Conservation (phyloP, 805 yeast genomes). For the Yamadazyma ubonensis region DNA sequence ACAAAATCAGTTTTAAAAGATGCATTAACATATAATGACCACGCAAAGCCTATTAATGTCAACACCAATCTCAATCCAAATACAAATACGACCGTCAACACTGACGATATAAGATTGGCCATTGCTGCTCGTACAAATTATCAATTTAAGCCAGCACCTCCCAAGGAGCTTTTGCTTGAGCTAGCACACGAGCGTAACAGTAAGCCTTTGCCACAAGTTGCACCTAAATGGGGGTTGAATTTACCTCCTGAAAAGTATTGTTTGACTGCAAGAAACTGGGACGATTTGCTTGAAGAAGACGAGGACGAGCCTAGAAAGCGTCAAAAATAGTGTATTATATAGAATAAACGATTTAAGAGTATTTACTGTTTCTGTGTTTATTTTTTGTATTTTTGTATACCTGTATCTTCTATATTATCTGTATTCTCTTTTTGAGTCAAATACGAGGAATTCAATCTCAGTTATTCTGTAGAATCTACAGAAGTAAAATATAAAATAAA, state of each 20-base stretch:
- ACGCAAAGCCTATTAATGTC: slow-evolving; percentile 48
- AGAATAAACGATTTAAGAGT: too few relatives aligned
- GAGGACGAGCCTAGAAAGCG: slow-evolving; percentile 18
- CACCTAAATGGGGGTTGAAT: slow-evolving; percentile 88
- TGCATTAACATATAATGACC: slow-evolving; percentile 86
- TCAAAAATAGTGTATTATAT: background rate
- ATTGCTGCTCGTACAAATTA: slow-evolving; percentile 93
- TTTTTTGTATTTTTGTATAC: too few relatives aligned
- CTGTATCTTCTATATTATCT: too few relatives aligned
- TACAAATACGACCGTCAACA: slow-evolving; percentile 57
- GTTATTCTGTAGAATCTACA: too few relatives aligned
- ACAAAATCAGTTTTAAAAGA: slow-evolving; percentile 85
- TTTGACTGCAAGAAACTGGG: slow-evolving; percentile 80
- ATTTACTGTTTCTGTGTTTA: too few relatives aligned
- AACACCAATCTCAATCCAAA: slow-evolving; percentile 28
- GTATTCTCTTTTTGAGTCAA: too few relatives aligned
- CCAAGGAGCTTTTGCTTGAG: slow-evolving; percentile 86
- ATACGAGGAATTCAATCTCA: too few relatives aligned
- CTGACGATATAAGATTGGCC: slow-evolving; percentile 90
- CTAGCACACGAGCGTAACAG: slow-evolving; percentile 90
- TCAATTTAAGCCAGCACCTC: slow-evolving; percentile 92
- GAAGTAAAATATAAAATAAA: too few relatives aligned
- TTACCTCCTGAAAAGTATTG: slow-evolving; percentile 98
- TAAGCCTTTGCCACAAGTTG: slow-evolving; percentile 85
- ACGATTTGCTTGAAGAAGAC: slow-evolving; percentile 28